These are phyloP conservation scores for Scutellaria baicalensis DNA, from an alignment of 257 asterid species.

Conservation along the genomic window DNA sequence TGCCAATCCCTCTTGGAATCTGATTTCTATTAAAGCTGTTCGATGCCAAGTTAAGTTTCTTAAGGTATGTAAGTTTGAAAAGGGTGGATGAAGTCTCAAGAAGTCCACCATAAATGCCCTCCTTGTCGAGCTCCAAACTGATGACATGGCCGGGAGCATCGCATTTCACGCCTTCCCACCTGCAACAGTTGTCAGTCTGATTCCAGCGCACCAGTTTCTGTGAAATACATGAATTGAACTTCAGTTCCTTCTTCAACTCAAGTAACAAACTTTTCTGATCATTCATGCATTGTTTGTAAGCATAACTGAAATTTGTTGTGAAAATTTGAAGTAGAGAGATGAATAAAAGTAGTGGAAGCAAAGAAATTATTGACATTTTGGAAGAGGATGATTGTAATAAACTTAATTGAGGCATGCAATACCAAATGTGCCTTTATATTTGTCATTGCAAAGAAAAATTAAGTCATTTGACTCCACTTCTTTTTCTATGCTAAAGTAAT, in stretches of 20 bases:
- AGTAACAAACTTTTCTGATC: conserved; percentile 8
- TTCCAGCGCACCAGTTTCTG: neutral
- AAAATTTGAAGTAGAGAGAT: neutral
- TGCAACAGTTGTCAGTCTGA: too few relatives aligned
- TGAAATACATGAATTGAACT: neutral
- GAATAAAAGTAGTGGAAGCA: neutral
- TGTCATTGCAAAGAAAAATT: too few relatives aligned
- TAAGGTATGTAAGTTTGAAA: conserved; percentile 15
- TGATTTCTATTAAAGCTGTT: neutral
- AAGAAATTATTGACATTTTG: neutral
- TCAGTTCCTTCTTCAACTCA: too few relatives aligned
- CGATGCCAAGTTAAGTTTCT: conserved; percentile 22
- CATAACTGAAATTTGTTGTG: neutral
- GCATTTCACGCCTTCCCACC: too few relatives aligned
- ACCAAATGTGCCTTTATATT: too few relatives aligned
- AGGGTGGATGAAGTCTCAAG: conserved; percentile 12
- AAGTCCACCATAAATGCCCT: neutral
- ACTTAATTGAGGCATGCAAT: too few relatives aligned
- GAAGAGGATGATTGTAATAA: too few relatives aligned
- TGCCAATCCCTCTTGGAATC: conserved; percentile 21
- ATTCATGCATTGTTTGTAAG: conserved; percentile 4
- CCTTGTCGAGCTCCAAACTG: conserved; percentile 2
- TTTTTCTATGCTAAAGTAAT: too few relatives aligned
- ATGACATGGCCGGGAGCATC: too few relatives aligned
- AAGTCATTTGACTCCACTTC: too few relatives aligned